Percentiles rank a stretch among this genome's conserved stretches.
phyloP scores from a whole-genome alignment of 2,329 filamentous ascomycete species.

The Aspergillus ochraceus region DNA sequence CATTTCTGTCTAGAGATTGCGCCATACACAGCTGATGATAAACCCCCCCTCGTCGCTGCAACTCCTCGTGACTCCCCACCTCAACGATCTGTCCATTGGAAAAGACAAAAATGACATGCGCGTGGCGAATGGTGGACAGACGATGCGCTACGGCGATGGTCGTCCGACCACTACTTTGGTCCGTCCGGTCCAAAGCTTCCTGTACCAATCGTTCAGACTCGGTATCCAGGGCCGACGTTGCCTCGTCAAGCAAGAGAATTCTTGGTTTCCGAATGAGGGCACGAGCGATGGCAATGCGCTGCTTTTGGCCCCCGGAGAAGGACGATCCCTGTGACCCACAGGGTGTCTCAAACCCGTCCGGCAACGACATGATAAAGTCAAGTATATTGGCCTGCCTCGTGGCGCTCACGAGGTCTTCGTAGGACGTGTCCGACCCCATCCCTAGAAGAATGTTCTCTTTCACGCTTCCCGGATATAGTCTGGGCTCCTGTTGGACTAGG shows the following conservation, averaged over 20 bases:
- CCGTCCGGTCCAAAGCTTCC: conserved; percentile 63
- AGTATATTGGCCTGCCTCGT: conserved; percentile 53
- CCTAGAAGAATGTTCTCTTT: conserved; percentile 50
- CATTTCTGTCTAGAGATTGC: not conserved
- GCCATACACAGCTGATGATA: conserved; percentile 3
- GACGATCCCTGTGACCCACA: not conserved
- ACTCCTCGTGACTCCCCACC: not conserved
- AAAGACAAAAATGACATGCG: conserved; percentile 75
- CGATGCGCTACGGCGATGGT: conserved; percentile 76
- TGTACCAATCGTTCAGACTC: conserved; percentile 68
- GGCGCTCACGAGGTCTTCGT: conserved; percentile 46
- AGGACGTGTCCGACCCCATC: conserved; percentile 33
- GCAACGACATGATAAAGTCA: conserved; percentile 53
- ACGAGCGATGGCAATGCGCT: conserved; percentile 50
- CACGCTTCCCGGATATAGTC: conserved; percentile 45
- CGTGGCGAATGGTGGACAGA: conserved; percentile 74
- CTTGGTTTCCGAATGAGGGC: conserved; percentile 54
- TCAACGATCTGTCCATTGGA: conserved; percentile 27
- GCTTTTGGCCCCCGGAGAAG: conserved; percentile 40
- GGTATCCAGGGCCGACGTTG: conserved; percentile 61
- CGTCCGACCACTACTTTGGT: conserved; percentile 50
- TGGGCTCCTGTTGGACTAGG: conserved; percentile 45
- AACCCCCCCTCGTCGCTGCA: not conserved
- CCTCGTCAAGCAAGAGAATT: conserved; percentile 59
- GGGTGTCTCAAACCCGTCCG: conserved; percentile 41